Evolutionary conservation across 2,329 filamentous ascomycete species (phyloP), one percentile per base, ranked within the genome.

Genomic region (Xylaria digitata): DNA sequence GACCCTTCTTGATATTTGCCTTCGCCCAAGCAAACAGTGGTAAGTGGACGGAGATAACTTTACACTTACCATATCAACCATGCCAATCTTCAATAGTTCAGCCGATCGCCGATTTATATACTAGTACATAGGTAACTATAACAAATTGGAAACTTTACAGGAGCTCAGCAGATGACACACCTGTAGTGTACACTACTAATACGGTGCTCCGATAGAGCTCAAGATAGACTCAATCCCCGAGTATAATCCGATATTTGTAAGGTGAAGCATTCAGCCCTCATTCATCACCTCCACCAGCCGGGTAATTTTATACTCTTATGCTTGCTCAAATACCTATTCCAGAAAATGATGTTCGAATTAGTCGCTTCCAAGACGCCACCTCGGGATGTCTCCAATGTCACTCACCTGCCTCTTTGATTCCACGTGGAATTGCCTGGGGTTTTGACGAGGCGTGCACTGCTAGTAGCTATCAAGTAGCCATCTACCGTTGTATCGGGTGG

Each of bases 401-500:
- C 37, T 40, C 37, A 40, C 9, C 56, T 37, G 9, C 11, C 46
- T 30, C 30, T 30, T 42, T 30, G 21, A 43, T 60, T 46, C 58
- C 49, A 61, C 23, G 40, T 54, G 58, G 37, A n/a, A 37, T 34
- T 6, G 32, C 19, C 26, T 19, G 32, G n/a, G 5, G 3, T 37
- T 34, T 17, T 17, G 21, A 58, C 21, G 34, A 34, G 37, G 46
- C 23, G 45, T 34, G 21, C 23, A 34, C 23, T 34, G 26, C 26
- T 26, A 48, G 34, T 30, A 43, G 52, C 53, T 34, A 52, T 57
- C 53, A 26, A 48, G 34, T 30, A 43, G 52, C 53, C 32, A 52
- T 57, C 53, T 63, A 48, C 45, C 52, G 19, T 50, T 34, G 30
- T 32, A 19, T 42, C 52, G 52, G 52, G 40, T 55, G 19, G 23